Evolutionary conservation across 2,329 filamentous ascomycete species (phyloP), one percentile per base, ranked within the genome.

Genomic region (Paraphoma sp.): DNA sequence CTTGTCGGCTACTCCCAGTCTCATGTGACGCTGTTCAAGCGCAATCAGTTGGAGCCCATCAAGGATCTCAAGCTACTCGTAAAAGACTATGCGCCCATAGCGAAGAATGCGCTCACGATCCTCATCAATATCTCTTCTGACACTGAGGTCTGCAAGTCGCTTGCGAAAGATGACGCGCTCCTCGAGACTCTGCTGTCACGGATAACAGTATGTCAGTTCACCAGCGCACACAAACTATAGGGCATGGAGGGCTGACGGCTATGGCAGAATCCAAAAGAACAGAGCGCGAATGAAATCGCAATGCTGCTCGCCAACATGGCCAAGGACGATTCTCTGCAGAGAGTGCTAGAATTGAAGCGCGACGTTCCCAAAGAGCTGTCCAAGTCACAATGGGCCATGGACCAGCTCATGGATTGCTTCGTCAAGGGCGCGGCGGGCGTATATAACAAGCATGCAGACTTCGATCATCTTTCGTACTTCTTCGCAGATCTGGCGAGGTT

Each of bases 351-450:
- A 4, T 81, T 90, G 53, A 90, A 89, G 69, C 89, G 92, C 60
- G 80, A 84, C 6, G 76, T 89, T 0, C 90, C 92, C 2, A 85
- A 87, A 53, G 82, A 83, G n/a, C 84, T 97, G 6, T 87, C 86
- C 6, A 89, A 87, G 1, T 91, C 92, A 41, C 84, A 88, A 36
- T 83, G 86, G 56, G 88, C 92, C 4, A 86, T 98, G 68, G 93
- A 97, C 75, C 95, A 98, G 77, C 82, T 99, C 30, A 87, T 99
- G 75, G 95, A 98, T 76, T 89, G 96, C 67, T 99, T 99, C 73
- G 95, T 98, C 73, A 96, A 95, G 80, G 94, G 94, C 17, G 88
- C 91, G 18, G 88, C 90, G 59, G 90, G 90, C 23, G 82, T 84
- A 9, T 93, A 95, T 77, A 98, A 98, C 82, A 89, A 90, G 71